Base-by-base conservation (phyloP, 495 filamentous ascomycete species). In the Tetracladium marchalianum region DNA sequence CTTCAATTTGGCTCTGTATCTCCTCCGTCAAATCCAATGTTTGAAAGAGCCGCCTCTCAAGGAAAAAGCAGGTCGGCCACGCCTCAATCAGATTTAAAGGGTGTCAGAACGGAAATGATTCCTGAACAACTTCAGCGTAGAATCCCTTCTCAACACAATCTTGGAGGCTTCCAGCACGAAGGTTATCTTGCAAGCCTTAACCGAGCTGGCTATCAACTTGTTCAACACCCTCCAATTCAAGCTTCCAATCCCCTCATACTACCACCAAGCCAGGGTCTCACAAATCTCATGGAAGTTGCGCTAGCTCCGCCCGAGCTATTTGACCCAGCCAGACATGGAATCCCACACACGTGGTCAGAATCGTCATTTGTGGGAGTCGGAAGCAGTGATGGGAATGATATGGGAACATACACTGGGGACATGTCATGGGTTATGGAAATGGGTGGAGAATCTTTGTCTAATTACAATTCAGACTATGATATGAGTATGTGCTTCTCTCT, bases 271-370 rank as follows among this genome's bases (percentile, higher is more conserved):
- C 53, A 54, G 37, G 47, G 53, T 6, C 33, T 55, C 3, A 49
- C 53, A 8, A 55, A 45, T 27, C 53, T 55, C 5, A 55, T 55
- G 53, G 48, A 55, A 39, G 53, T 48, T 9, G 53, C 53, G 7
- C 34, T 55, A n/a, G 49, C 48, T 2, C 53, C 53, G 8, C 51
- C 39, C 31, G 35, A 42, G 11, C 19, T 16, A 17, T 40, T 15
- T 11, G 5, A 48, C n/a, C 48, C 48, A 32, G 32, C 31, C 2
- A 44, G 51, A 16, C 51, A 51, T 27, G 45, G 44, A 15, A 49
- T 47, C n/a, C 53, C 53, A 1, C 41, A 33, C 6, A 27, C 47
- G 32, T 55, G 52, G 52, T 44, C 46, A 31, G 52, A 48, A 17
- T 7, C 22, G 3, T 7, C 22, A 3, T 55, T 51, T 35, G 51